Base-by-base conservation (phyloP, 495 filamentous ascomycete genomes). In the Immersiella caudata region DNA sequence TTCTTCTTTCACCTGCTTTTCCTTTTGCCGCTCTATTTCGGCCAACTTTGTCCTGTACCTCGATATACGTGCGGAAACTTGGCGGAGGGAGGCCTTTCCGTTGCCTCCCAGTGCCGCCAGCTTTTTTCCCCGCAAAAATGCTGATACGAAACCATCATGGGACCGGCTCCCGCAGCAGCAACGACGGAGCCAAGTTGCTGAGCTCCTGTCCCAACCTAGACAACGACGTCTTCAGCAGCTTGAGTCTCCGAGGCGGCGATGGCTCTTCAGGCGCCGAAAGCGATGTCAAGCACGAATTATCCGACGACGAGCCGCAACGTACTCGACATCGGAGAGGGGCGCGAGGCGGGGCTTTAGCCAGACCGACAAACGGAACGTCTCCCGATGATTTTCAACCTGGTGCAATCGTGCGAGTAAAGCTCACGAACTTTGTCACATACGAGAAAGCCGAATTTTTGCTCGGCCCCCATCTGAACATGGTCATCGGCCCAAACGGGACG, bases 401-500 rank as follows among this genome's bases (percentile, higher is more conserved):
- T 26, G 90, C 94, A 22, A 97, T 99, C 71, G 88, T 97, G 18
- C 87, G 93, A 25, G 93, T 98, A 66, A 91, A 89, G 66, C 82
- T 98, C 33, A 82, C 79, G n/a, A 90, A 98, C 73, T 99, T 99
- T 73, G 93, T 99, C 27, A 99, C 96, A 0, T 99, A 98, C 77
- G 93, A 89, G 16, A 86, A 89, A 29, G 94, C 92, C 60, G 92
- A 95, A 69, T 97, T 97, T 77, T 86, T 87, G 59, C 93, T 92
- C 4, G 95, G 95, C 0, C 94, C 96, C 14, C 95, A 91, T 71
- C 76, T 99, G 71, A 99, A 99, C 75, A 98, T 99, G 96, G 88
- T 99, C 65, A 97, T 99, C 71, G 95, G 95, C 0, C 95, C 95
- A 9, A 99, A 99, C 74, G 95, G 95, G 54, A 97, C 95, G 0